phyloP scores from a whole-genome alignment of 495 filamentous ascomycete genomes.

The Podospora anserina region DNA sequence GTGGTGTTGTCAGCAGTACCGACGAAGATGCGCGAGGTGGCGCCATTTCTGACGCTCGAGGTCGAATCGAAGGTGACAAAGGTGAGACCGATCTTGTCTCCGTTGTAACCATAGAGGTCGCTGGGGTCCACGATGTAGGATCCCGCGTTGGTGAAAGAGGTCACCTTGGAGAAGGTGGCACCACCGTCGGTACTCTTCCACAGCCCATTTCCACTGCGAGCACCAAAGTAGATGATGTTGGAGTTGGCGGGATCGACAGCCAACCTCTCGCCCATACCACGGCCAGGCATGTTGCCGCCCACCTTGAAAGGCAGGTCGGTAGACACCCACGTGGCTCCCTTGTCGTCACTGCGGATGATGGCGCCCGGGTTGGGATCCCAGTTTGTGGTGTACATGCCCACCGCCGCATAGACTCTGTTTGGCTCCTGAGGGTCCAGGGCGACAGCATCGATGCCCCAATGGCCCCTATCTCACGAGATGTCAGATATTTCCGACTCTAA shows the following conservation, averaged over 20 bases:
- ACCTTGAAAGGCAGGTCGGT: slow-evolving; percentile 56
- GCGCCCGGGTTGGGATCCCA: slow-evolving; percentile 57
- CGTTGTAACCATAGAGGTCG: slow-evolving; percentile 44
- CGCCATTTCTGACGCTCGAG: slow-evolving; percentile 40
- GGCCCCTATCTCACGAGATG: slow-evolving; percentile 29
- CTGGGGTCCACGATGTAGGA: slow-evolving; percentile 46
- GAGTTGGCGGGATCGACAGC: slow-evolving; percentile 58
- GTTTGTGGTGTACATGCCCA: slow-evolving; percentile 57
- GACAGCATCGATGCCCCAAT: slow-evolving; percentile 59
- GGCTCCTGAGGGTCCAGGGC: slow-evolving; percentile 56
- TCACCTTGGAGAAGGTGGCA: slow-evolving; percentile 55
- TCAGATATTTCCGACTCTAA: background rate
- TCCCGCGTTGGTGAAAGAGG: slow-evolving; percentile 53
- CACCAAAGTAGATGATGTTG: slow-evolving; percentile 56
- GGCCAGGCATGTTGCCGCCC: slow-evolving; percentile 64
- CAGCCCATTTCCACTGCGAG: slow-evolving; percentile 60
- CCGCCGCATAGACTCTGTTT: slow-evolving; percentile 54
- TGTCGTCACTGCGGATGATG: slow-evolving; percentile 50
- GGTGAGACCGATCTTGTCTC: slow-evolving; percentile 50
- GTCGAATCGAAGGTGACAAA: slow-evolving; percentile 58
- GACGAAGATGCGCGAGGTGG: slow-evolving; percentile 58
- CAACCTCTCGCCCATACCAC: slow-evolving; percentile 61
- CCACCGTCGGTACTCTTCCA: slow-evolving; percentile 59
- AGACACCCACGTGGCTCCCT: slow-evolving; percentile 48
- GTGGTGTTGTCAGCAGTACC: slow-evolving; percentile 53